Evolutionary conservation across 1,139 yeast species (phyloP).

Genomic region (Candida freyschussii): DNA sequence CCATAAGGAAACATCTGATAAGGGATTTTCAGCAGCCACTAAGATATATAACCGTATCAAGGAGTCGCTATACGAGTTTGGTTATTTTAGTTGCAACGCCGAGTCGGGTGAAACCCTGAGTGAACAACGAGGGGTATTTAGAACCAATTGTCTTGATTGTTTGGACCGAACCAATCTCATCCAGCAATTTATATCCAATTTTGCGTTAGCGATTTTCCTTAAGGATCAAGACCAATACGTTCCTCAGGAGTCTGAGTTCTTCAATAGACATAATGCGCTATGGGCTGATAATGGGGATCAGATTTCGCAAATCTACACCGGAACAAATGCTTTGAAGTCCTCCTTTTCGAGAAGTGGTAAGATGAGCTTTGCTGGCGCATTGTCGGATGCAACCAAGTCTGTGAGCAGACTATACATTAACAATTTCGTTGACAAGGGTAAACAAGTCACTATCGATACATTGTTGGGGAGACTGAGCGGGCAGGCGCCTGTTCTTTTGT

Average conservation of each 20-base stretch:
- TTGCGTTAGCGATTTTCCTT: conserved; percentile 62
- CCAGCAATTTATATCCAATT: conserved; percentile 76
- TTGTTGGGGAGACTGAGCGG: conserved; percentile 75
- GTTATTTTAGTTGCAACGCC: conserved; percentile 67
- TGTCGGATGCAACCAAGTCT: conserved; percentile 93
- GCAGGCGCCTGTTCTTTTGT: conserved; percentile 65
- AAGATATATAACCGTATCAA: conserved; percentile 61
- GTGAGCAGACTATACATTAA: conserved; percentile 94
- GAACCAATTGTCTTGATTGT: conserved; percentile 94
- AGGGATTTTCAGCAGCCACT: conserved; percentile 81
- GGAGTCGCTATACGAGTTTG: conserved; percentile 68
- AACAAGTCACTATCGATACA: conserved; percentile 82
- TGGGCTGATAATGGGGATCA: conserved; percentile 99
- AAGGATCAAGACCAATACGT: conserved; percentile 42
- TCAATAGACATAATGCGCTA: conserved; percentile 65
- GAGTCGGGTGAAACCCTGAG: conserved; percentile 45
- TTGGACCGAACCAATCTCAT: conserved; percentile 90
- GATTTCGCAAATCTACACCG: conserved; percentile 92
- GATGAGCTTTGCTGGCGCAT: conserved; percentile 93
- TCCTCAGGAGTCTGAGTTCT: conserved; percentile 42
- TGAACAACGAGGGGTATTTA: conserved; percentile 83
- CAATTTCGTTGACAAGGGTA: conserved; percentile 87
- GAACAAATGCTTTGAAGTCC: conserved; percentile 93
- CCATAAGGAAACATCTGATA: conserved; percentile 84
- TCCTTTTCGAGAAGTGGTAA: conserved; percentile 92